These are phyloP conservation scores for Emergomyces africanus DNA, from an alignment of 2,329 filamentous ascomycete genomes.

Conservation along the genomic window DNA sequence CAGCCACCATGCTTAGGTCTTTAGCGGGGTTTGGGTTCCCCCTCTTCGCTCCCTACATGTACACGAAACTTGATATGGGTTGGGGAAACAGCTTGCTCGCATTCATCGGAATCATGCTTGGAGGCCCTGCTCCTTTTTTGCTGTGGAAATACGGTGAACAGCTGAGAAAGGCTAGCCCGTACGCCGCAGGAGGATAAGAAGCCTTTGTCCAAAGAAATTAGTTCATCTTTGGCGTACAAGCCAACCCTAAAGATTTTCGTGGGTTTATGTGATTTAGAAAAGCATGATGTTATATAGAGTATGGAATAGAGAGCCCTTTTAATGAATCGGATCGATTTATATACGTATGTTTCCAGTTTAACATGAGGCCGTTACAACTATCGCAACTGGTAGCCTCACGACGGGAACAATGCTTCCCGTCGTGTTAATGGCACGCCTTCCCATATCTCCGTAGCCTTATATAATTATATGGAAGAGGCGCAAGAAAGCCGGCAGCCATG, in stretches of 20 bases:
- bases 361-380: too few relatives aligned
- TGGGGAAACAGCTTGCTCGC: slow-evolving; percentile 43
- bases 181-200: not conserved
- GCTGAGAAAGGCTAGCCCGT: not conserved
- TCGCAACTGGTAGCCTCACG: too few relatives aligned
- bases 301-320: not conserved
- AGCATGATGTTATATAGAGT: too few relatives aligned
- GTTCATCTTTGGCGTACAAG: not conserved
- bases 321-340: not conserved
- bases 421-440: slow-evolving; percentile 11
- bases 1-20: slow-evolving; percentile 41
- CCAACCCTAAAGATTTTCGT: too few relatives aligned
- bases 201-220: not conserved
- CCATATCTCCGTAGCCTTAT: slow-evolving; percentile 11
- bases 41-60: slow-evolving; percentile 44
- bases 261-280: too few relatives aligned
- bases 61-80: slow-evolving; percentile 31
- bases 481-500: slow-evolving; percentile 10
- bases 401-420: not conserved
- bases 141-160: slow-evolving; percentile 4
- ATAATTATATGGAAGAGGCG: slow-evolving; percentile 14
- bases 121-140: not conserved
- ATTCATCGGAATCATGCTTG: slow-evolving; percentile 40
- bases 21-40: slow-evolving; percentile 40
- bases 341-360: not conserved